Base-by-base conservation (phyloP, 2,329 filamentous ascomycete genomes). In the Dactylella cylindrospora region DNA sequence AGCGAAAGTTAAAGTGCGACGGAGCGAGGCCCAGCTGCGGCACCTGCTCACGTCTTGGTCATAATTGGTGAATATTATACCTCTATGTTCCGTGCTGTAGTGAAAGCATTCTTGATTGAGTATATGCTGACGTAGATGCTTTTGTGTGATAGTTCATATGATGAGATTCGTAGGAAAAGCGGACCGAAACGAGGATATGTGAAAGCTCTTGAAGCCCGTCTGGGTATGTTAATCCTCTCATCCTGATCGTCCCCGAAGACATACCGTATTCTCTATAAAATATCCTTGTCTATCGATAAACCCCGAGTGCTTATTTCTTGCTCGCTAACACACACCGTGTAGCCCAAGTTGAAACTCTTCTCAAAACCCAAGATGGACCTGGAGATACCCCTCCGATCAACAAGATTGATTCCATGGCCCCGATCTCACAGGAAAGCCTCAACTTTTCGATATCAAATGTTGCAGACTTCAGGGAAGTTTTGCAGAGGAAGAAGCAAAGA, bases 151-250 rank as follows among this genome's bases (percentile, higher is more conserved):
- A 65, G 68, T 75, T 84, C 86, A 64, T 95, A 95, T 71, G 90
- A 95, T 71, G 90, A 95, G 75, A 85, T 91, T 68, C 82, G 90
- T 71, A 88, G 89, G 75, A 95, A 95, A 81, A 95, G 90, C 72
- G 90, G 90, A 2, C 90, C 90, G 2, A 95, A 95, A 77, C 81
- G 90, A 71, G 90, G 90, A 68, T 95, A 96, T 72, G 90, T 95
- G 64, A 95, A 95, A 77, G 85, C 90, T 60, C 75, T 97, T 68
- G 93, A 97, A 74, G 90, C 94, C 72, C 82, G 93, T 72, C 76
- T 98, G 70, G 90, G 90, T 95, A 79, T 76, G 86, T 76, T 57
- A 44, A 20, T 55, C 41, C 33, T n/a, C 50, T 38, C 38, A 41
- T 31, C 23, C 39, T 36, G 4, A n/a, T 12, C 13, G 20, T 29